A percentile compares a stretch with the other conserved stretches of the same genome.
phyloP scores from a whole-genome alignment of 176 grass and related monocot genomes.

The Dactylis glomerata region DNA sequence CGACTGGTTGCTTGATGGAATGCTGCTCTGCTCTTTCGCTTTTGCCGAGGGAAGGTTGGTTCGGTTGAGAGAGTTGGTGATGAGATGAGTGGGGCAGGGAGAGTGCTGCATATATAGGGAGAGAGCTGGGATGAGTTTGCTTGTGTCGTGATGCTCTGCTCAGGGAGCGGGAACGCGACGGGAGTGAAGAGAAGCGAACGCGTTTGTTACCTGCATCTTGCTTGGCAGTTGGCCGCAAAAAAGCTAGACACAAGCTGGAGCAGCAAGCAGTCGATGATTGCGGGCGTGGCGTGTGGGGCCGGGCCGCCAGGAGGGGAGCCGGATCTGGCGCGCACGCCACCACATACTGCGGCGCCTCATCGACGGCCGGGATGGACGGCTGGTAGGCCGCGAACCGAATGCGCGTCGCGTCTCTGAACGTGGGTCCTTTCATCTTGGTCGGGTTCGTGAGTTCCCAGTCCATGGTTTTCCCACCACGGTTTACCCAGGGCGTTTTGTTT shows the following conservation, averaged over 20 bases:
- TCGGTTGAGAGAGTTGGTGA: background rate
- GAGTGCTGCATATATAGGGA: background rate
- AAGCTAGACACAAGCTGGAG: conserved; percentile 1
- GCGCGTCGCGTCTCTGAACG: background rate
- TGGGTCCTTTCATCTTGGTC: background rate
- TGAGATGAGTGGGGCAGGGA: conserved; percentile 22
- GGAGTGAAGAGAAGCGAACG: conserved; percentile 20
- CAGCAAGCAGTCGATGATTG: background rate
- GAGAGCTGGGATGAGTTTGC: background rate
- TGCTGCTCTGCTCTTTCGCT: background rate
- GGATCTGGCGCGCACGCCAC: background rate
- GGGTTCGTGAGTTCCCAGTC: background rate
- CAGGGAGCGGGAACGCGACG: background rate
- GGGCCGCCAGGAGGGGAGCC: background rate
- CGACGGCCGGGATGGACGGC: background rate
- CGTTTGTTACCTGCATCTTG: conserved; percentile 7
- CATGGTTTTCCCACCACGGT: background rate
- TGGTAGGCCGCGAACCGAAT: background rate
- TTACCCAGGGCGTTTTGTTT: background rate
- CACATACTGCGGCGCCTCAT: background rate
- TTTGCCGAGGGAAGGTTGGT: background rate
- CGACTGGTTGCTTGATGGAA: background rate
- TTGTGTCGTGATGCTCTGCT: too few species aligned
- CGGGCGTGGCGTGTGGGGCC: conserved; percentile 19
- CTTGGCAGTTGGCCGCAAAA: conserved; percentile 4